A percentile compares a stretch with the other conserved stretches of the same genome.
phyloP scores from a whole-genome alignment of 768 basidiomycete species.

The Suillus placidus region DNA sequence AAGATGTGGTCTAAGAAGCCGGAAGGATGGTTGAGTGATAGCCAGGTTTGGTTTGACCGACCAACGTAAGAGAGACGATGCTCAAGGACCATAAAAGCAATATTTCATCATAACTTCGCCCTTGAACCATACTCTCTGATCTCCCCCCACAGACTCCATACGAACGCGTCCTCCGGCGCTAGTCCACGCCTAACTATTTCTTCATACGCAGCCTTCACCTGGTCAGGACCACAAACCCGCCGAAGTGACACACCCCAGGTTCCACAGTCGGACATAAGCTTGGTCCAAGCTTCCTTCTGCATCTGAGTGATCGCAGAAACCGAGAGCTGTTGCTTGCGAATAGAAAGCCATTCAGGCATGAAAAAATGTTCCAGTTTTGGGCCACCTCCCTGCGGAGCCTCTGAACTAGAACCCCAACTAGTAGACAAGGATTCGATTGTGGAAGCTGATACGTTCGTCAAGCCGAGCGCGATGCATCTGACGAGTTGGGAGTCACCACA shows the following conservation, averaged over 20 bases:
- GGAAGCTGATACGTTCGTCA: constrained; percentile 58
- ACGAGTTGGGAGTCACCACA: constrained; percentile 31
- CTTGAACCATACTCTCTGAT: constrained; percentile 1
- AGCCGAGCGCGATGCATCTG: constrained; percentile 51
- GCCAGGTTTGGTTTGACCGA: background rate
- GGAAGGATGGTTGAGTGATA: background rate
- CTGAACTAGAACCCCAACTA: constrained; percentile 33
- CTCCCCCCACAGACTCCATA: constrained; percentile 70
- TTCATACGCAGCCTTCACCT: constrained; percentile 53
- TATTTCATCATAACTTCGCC: constrained; percentile 8
- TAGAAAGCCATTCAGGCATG: constrained; percentile 69
- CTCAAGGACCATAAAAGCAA: background rate
- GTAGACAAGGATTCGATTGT: constrained; percentile 34
- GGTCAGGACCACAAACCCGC: constrained; percentile 47
- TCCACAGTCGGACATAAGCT: constrained; percentile 56
- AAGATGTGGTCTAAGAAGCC: background rate
- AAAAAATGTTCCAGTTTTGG: constrained; percentile 56
- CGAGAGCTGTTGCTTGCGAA: constrained; percentile 52
- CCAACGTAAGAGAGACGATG: background rate
- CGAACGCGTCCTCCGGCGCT: constrained; percentile 55
- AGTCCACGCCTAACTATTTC: constrained; percentile 47
- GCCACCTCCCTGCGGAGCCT: background rate
- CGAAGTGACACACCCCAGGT: constrained; percentile 56
- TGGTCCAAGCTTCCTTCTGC: constrained; percentile 62
- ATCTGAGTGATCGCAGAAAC: constrained; percentile 47